Evolutionary conservation across 306 rosid genomes (phyloP).

Genomic region (Gastrolobium bilobum): DNA sequence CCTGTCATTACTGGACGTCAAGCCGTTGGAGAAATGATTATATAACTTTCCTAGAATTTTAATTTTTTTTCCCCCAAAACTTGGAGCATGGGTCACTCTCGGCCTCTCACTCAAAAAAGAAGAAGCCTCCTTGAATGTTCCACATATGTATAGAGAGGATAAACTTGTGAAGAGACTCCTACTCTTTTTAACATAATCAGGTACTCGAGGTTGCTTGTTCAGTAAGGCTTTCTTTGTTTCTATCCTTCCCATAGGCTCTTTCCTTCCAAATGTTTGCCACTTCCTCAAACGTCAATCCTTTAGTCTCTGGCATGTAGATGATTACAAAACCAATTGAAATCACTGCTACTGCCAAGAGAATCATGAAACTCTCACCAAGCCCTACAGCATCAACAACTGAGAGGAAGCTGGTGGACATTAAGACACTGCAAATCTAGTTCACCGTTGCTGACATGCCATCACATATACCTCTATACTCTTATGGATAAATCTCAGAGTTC

Average conservation of each 20-base stretch:
- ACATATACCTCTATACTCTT: constrained; percentile 76
- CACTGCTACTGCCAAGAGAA: constrained; percentile 61
- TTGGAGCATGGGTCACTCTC: no score
- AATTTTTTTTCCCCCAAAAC: no score
- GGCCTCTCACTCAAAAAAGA: no score
- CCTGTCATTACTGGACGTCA: no score
- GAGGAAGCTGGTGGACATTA: constrained; percentile 72
- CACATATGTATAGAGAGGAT: background rate
- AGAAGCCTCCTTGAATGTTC: no score
- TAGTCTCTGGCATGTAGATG: constrained; percentile 69
- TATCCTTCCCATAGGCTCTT: constrained; percentile 65
- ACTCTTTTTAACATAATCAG: background rate
- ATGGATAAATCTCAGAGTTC: constrained; percentile 88
- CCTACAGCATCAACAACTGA: constrained; percentile 66
- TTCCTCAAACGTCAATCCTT: constrained; percentile 80
- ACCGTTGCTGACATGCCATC: constrained; percentile 93
- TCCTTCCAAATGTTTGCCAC: constrained; percentile 76
- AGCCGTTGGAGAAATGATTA: no score
- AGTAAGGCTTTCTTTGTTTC: constrained; percentile 55
- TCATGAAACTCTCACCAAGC: constrained; percentile 69
- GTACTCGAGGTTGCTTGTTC: constrained; percentile 34
- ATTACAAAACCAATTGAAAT: constrained; percentile 58
- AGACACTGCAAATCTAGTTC: constrained; percentile 74
- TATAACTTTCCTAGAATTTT: no score
- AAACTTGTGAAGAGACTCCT: background rate